Evolutionary conservation across 2,329 filamentous ascomycete species (phyloP).

Genomic region (Dichotomopilus funicola): DNA sequence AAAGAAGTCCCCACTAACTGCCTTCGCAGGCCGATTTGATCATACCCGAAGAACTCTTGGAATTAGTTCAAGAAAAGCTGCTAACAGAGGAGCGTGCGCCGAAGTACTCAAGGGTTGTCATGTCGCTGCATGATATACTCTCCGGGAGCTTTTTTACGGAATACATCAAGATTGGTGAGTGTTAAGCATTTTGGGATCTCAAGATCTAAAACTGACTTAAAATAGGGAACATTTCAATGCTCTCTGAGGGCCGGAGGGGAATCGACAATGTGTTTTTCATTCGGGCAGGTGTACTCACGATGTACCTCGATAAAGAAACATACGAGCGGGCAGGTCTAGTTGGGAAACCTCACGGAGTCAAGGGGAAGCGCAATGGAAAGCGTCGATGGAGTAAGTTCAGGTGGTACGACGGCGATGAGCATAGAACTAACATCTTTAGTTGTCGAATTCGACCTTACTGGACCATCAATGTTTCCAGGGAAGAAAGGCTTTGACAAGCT

Average conservation of each 20-base stretch:
- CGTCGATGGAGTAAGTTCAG: constrained; percentile 62
- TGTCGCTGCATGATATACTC: constrained; percentile 67
- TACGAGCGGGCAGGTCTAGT: constrained; percentile 79
- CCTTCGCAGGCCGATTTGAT: constrained; percentile 56
- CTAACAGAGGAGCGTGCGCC: constrained; percentile 32
- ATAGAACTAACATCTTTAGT: constrained; percentile 42
- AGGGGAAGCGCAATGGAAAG: constrained; percentile 54
- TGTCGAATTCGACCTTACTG: constrained; percentile 68
- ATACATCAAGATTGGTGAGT: constrained; percentile 71
- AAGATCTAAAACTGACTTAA: background rate
- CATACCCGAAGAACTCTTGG: constrained; percentile 58
- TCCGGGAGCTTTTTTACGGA: constrained; percentile 71
- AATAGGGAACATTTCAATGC: constrained; percentile 70
- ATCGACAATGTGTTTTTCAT: constrained; percentile 69
- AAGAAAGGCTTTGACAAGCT: constrained; percentile 78
- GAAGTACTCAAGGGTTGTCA: constrained; percentile 60
- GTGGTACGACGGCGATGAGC: background rate
- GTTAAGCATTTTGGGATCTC: too few species aligned
- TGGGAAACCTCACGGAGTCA: constrained; percentile 58
- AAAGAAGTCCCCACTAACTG: background rate
- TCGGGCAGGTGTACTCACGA: constrained; percentile 59
- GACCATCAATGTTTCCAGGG: constrained; percentile 70
- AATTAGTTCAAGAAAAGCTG: constrained; percentile 48
- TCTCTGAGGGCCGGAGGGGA: constrained; percentile 68
- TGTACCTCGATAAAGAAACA: constrained; percentile 73